Percentiles rank a stretch among this genome's conserved stretches.
phyloP scores from a whole-genome alignment of 2,329 filamentous ascomycete genomes.

The Rutstroemia sp. region DNA sequence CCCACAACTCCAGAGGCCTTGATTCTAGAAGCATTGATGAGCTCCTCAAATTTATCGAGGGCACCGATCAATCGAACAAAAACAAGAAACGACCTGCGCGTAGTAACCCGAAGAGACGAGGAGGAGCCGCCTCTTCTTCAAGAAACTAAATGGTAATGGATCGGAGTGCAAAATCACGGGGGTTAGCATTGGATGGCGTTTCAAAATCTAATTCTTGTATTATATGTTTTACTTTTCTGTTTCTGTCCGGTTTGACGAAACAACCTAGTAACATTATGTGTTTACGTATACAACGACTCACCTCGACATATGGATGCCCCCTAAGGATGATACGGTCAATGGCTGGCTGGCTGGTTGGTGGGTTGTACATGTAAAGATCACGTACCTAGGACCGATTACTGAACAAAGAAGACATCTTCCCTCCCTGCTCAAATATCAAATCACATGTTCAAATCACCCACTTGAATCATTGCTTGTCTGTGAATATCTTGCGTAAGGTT shows the following conservation, averaged over 20 bases:
- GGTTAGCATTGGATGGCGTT: constrained; percentile 9
- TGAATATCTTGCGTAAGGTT: too few relatives aligned
- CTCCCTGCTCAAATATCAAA: not conserved
- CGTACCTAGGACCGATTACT: not conserved
- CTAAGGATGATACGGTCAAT: too few relatives aligned
- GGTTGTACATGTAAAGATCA: too few relatives aligned
- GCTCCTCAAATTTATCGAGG: constrained; percentile 90
- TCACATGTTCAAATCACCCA: not conserved
- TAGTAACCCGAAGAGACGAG: constrained; percentile 49
- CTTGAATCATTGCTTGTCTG: not conserved
- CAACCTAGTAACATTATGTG: not conserved
- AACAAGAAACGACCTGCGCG: constrained; percentile 49
- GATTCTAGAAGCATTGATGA: constrained; percentile 88
- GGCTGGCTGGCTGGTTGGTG: too few relatives aligned
- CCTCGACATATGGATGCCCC: not conserved
- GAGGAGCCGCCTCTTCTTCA: constrained; percentile 21
- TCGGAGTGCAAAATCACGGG: constrained; percentile 1
- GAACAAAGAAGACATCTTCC: not conserved
- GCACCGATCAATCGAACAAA: constrained; percentile 46
- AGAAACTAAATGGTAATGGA: constrained; percentile 4
- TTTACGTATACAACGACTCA: not conserved
- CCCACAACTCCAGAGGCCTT: constrained; percentile 34
- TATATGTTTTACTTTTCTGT: not conserved
- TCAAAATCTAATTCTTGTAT: constrained; percentile 1
- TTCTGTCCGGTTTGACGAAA: not conserved